phyloP scores from a whole-genome alignment of 2,329 filamentous ascomycete species.

The Zymoseptoria passerinii region DNA sequence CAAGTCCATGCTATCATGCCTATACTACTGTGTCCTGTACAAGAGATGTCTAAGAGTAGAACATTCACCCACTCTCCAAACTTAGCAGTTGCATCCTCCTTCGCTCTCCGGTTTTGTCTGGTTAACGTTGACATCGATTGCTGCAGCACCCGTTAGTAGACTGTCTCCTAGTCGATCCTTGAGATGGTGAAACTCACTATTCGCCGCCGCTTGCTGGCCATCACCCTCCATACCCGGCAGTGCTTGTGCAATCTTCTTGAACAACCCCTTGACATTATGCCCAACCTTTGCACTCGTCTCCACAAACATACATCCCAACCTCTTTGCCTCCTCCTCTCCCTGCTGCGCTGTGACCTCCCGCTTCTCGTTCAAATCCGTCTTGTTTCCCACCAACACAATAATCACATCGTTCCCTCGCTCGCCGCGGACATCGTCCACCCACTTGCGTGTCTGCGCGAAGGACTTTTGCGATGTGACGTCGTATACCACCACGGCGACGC shows the following conservation, averaged over 20 bases:
- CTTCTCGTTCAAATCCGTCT: slow-evolving; percentile 98
- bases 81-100: slow-evolving; percentile 31
- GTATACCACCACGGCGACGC: slow-evolving; percentile 96
- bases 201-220: slow-evolving; percentile 65
- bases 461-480: slow-evolving; percentile 83
- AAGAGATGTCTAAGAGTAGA: not conserved
- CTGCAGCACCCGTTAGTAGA: slow-evolving; percentile 19
- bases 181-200: slow-evolving; percentile 54
- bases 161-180: not conserved
- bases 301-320: slow-evolving; percentile 97
- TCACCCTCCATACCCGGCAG: slow-evolving; percentile 95
- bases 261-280: slow-evolving; percentile 95
- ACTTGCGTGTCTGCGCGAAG: slow-evolving; percentile 98
- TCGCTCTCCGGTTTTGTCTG: slow-evolving; percentile 29
- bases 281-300: slow-evolving; percentile 97
- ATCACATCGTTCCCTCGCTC: slow-evolving; percentile 98
- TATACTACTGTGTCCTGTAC: not conserved
- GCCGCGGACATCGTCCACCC: slow-evolving; percentile 96
- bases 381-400: slow-evolving; percentile 96
- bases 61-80: not conserved
- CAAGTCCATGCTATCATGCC: not conserved
- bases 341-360: slow-evolving; percentile 92
- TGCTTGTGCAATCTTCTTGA: slow-evolving; percentile 96
- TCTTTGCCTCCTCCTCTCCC: slow-evolving; percentile 96
- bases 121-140: slow-evolving; percentile 32